Evolutionary conservation across 495 filamentous ascomycete species (phyloP).

Genomic region (Glonium stellatum): DNA sequence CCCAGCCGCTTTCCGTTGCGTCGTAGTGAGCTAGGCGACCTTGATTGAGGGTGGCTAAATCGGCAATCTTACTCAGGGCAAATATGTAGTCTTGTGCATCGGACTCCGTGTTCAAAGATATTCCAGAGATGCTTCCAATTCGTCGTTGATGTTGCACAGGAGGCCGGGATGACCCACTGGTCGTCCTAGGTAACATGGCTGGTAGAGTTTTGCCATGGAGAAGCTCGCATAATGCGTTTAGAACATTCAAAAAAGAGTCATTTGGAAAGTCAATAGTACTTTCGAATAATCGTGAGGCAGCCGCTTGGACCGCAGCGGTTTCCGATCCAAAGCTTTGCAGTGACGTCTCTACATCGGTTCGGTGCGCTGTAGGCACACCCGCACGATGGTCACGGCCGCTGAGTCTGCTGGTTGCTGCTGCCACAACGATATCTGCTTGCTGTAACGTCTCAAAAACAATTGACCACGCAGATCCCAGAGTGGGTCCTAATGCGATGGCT

Average conservation of each 20-base stretch:
- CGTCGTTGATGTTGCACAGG: constrained; percentile 41
- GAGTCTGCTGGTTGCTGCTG: constrained; percentile 40
- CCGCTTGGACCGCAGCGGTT: constrained; percentile 81
- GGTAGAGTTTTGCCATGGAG: constrained; percentile 39
- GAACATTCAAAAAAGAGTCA: constrained; percentile 67
- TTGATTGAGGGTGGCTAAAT: constrained; percentile 72
- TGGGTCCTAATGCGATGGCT: constrained; percentile 89
- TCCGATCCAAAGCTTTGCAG: constrained; percentile 63
- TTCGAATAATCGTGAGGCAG: constrained; percentile 78
- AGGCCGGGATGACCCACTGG: constrained; percentile 4
- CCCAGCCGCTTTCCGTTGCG: constrained; percentile 65
- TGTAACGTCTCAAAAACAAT: constrained; percentile 88
- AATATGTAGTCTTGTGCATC: constrained; percentile 62
- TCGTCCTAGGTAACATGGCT: constrained; percentile 12
- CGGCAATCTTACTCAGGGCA: constrained; percentile 72
- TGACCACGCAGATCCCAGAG: constrained; percentile 74
- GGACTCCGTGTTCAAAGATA: constrained; percentile 38
- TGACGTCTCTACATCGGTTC: constrained; percentile 30
- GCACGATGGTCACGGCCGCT: constrained; percentile 11
- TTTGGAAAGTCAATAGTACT: constrained; percentile 84
- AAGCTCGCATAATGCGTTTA: constrained; percentile 59
- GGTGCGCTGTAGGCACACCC: constrained; percentile 1
- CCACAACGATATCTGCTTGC: constrained; percentile 81
- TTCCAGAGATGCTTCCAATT: constrained; percentile 42
- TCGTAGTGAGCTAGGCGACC: constrained; percentile 60